Evolutionary conservation across 139 green algal genomes (phyloP), one percentile per base, ranked within the genome.

Genomic region (Micractinium sp.): DNA sequence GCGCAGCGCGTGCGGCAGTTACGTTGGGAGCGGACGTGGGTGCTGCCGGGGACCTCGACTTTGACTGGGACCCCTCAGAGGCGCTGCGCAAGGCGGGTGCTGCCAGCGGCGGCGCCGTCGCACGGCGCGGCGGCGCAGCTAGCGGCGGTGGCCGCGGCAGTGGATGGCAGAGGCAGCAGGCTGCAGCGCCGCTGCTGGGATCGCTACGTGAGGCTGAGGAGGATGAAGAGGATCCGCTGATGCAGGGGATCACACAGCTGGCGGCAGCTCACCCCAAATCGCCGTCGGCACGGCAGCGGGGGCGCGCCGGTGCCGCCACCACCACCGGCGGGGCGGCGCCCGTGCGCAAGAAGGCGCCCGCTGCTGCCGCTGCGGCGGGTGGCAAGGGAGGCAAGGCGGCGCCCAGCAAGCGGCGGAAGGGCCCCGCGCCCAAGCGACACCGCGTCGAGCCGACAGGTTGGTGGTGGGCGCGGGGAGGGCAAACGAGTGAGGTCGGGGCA

Each of bases 181-280:
- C n/a, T n/a, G n/a, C n/a, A n/a, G n/a, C n/a, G n/a, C n/a, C n/a
- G n/a, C n/a, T n/a, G n/a, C n/a, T n/a, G n/a, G n/a, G n/a, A n/a
- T n/a, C n/a, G n/a, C n/a, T n/a, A n/a, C n/a, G n/a, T n/a, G n/a
- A n/a, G n/a, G n/a, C n/a, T n/a, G n/a, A n/a, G n/a, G n/a, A n/a
- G n/a, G 29, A 38, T n/a, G 81, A 85, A 9, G 81, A 85, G 31
- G 73, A 79, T 79, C 29, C 73, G 22, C n/a, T 80, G 74, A 22
- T 80, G 74, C 22, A 33, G 74, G 14, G 47, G 7, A 56, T 56
- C 47, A 56, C 47, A 56, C 76, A 60, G 36, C 76, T 81, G 36
- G 35, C 76, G 0, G 20, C 20, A 29, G 35, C 36, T 38, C 29
- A 53, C 19, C 36, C 36, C 19, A 81, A 56, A 41, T 22, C 76